Base-by-base conservation (phyloP, 2,329 filamentous ascomycete genomes). In the Alternaria angustiovoidea region DNA sequence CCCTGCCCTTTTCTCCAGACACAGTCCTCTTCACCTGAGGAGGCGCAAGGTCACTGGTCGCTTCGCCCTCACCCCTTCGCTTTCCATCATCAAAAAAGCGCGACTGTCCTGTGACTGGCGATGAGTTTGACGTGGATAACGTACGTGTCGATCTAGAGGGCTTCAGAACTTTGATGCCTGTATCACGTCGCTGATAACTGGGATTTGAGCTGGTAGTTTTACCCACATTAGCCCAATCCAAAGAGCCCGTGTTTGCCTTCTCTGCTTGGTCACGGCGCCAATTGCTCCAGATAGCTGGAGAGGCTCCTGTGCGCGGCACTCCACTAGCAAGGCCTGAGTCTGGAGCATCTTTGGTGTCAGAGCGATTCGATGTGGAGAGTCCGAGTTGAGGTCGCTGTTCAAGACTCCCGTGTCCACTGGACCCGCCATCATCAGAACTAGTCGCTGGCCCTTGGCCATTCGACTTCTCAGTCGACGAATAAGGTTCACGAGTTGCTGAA, bases 121-220 rank as follows among this genome's bases (percentile, higher is more conserved):
- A 67, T n/a, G 67, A 60, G 14, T 62, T 64, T 11, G 69, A 72
- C 3, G 68, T 66, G 7, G 83, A 83, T 3, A 80, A 65, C 1
- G 80, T 79, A 14, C 89, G 86, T 26, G 81, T 80, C 6, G 89
- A 84, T 75, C 93, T 95, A 57, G 85, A 86, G 1, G 94, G 89
- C 72, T 93, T 93, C 53, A 98, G 83, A 2, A 97, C 90, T 81
- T 97, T 98, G 91, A 98, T 98, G 51, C 88, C 89, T 51, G 91
- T 87, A 83, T 73, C 88, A 80, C 65, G 89, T 83, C 68, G 89
- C 74, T 92, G 90, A 73, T 93, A 92, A 26, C 89, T 63, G n/a
- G 67, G 57, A 24, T 89, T 88, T 24, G 79, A 76, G 68, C 88
- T 89, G 14, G 81, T 71, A 66, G 87, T 77, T 54, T 84, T 84